A percentile compares a stretch with the other conserved stretches of the same genome.
These are phyloP conservation scores for Phytophthora megakarya DNA, from an alignment of 352 stramenopile genomes.

Conservation along the genomic window DNA sequence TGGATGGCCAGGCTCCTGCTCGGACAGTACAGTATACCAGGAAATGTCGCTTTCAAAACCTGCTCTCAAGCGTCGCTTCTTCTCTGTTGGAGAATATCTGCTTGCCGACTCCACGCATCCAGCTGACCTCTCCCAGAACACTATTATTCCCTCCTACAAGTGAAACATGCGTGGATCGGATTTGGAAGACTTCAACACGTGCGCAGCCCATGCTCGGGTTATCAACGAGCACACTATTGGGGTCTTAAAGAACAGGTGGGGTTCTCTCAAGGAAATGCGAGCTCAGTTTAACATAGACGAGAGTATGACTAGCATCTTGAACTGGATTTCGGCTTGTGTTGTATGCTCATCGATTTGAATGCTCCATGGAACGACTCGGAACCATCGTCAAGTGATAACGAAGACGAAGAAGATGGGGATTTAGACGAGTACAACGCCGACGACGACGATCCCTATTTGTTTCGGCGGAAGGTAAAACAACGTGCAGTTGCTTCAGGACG, in stretches of 20 bases:
- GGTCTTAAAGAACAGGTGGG: neutral
- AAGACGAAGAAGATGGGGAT: neutral
- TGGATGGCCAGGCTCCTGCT: neutral
- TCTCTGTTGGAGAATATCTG: neutral
- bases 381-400: too few species aligned
- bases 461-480: neutral
- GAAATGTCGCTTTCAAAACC: too few species aligned
- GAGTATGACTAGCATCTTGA: neutral
- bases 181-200: neutral
- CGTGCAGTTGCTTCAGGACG: neutral
- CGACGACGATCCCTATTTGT: neutral
- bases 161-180: neutral
- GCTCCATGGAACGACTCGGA: neutral
- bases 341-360: neutral
- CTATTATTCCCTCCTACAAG: neutral
- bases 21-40: neutral
- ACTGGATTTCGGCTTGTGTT: neutral
- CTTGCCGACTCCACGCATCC: neutral
- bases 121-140: neutral
- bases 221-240: neutral
- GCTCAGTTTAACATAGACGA: neutral
- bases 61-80: too few species aligned
- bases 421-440: neutral
- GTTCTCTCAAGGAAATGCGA: too few species aligned
- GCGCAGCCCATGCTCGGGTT: neutral